Base-by-base conservation (phyloP, 768 basidiomycete species). In the Termitomyces eurrhizus region DNA sequence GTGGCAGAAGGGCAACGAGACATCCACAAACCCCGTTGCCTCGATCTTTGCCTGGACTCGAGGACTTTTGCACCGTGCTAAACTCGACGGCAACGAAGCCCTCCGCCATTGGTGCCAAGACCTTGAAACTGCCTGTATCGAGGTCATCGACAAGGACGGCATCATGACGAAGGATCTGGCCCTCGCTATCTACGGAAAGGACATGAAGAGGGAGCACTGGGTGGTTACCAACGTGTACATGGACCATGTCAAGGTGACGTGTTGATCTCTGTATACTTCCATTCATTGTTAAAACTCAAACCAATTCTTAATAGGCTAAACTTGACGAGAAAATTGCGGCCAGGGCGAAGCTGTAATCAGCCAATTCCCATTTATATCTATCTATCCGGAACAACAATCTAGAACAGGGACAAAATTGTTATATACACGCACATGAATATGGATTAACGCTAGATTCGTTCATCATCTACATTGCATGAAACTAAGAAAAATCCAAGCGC, bases 11-110 rank as follows among this genome's bases (percentile, higher is more conserved):
- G 96, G 96, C 54, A 88, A 89, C 61, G 97, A 98, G 79, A 98
- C 96, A 12, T 95, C 92, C 59, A 99, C 96, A 51, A 99, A 99
- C 83, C 95, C 96, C 44, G 95, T 98, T 66, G 96, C 96, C 49
- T 94, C 92, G 59, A 98, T 99, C 78, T 98, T 95, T 68, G 96
- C 96, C 8, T 99, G 96, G 96, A 98, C 96, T 16, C 88, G 97
- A 50, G 96, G 96, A 0, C 82, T 99, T 45, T 77, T 93, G 57
- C 93, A 94, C 77, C 89, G 95, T 65, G 95, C 95, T 64, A 94
- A 93, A 79, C 81, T 98, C 36, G 96, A 99, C 70, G 78, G 77
- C 44, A 98, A 96, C 71, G 84, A 83, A 24, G 78, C 79, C 37
- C 83, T 99, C 33, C 78, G 75, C 56, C 74, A 75, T 50, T 99